Evolutionary conservation across 2,329 filamentous ascomycete genomes (phyloP).

Genomic region (Diplodia mutila): DNA sequence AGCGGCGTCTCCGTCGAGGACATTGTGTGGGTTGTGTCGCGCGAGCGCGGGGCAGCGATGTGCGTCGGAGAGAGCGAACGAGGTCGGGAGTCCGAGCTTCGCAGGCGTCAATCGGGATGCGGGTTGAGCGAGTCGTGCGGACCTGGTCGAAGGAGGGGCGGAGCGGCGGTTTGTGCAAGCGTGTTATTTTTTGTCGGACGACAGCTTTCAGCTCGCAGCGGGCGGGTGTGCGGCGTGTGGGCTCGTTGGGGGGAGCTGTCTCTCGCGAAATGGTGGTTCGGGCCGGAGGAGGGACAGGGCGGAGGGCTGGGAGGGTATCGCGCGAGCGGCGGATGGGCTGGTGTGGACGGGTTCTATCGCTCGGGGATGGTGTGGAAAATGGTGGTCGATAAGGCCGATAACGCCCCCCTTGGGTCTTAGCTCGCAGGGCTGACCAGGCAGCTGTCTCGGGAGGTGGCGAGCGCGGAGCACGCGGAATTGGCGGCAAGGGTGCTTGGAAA

Average conservation of each 20-base stretch:
- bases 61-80: background rate
- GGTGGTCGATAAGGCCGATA: conserved; percentile 17
- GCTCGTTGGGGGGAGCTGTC: background rate
- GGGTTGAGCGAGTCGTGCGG: conserved; percentile 4
- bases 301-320: too few species aligned
- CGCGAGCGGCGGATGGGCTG: background rate
- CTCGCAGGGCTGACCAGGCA: conserved; percentile 19
- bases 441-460: conserved; percentile 8
- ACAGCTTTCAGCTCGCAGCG: conserved; percentile 9
- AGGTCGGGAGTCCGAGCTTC: background rate
- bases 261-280: background rate
- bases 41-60: conserved; percentile 8
- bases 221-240: background rate
- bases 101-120: conserved; percentile 1
- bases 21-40: conserved; percentile 7
- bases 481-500: background rate
- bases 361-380: conserved; percentile 16
- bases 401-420: conserved; percentile 13
- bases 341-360: background rate
- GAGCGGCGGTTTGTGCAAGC: conserved; percentile 1
- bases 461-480: conserved; percentile 6
- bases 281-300: background rate
- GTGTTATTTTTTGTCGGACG: background rate
- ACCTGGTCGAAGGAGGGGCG: background rate
- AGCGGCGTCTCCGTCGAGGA: conserved; percentile 13